These are phyloP conservation scores for Pinus taeda DNA, from an alignment of 75 land plant genomes.

Conservation along the genomic window DNA sequence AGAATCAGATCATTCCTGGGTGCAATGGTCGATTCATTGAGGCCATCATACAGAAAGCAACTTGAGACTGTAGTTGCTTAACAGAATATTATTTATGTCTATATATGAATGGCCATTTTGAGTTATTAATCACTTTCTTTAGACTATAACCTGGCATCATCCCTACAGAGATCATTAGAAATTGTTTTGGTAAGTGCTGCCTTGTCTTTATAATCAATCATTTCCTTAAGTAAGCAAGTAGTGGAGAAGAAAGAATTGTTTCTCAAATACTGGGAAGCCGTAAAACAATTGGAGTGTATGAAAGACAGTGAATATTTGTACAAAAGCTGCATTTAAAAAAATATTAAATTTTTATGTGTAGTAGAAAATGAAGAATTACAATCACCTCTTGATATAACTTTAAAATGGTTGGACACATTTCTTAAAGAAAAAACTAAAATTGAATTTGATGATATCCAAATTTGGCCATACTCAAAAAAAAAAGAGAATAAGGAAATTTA, in stretches of 20 bases:
- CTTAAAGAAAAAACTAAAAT: background rate
- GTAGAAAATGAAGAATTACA: no score
- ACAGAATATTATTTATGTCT: background rate
- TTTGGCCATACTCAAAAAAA: background rate
- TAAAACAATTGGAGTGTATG: no score
- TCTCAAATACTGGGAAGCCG: no score
- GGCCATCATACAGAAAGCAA: background rate
- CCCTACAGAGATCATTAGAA: background rate
- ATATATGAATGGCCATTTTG: background rate
- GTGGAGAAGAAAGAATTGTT: no score
- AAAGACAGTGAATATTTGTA: no score
- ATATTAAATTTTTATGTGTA: no score
- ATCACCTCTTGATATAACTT: background rate
- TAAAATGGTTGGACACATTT: background rate
- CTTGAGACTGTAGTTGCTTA: background rate
- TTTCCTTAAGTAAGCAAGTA: no score
- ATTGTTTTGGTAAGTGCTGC: background rate
- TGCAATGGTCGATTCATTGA: background rate
- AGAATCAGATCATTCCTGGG: background rate
- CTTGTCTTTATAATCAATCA: background rate
- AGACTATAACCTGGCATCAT: background rate
- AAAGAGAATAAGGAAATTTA: background rate
- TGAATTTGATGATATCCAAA: background rate
- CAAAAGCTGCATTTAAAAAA: no score
- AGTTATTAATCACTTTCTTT: background rate